Percentiles rank a stretch among this genome's conserved stretches.
Evolutionary conservation across 2,329 filamentous ascomycete species (phyloP).

Genomic region (Keithomyces neogunnii): DNA sequence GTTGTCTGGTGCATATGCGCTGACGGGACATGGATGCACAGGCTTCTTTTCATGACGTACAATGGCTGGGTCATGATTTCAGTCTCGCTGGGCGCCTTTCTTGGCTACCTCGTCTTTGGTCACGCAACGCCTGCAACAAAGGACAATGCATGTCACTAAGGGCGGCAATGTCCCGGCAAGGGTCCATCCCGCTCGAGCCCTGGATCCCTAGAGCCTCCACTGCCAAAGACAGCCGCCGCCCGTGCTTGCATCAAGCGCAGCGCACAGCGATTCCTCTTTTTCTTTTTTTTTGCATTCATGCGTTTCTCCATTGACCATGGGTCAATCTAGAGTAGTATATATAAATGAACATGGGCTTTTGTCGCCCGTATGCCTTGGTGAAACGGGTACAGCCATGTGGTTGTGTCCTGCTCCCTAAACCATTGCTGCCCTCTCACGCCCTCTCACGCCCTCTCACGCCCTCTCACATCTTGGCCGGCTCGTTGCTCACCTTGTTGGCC

Average conservation of each 20-base stretch:
- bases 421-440: no score
- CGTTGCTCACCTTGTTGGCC: slow-evolving; percentile 19
- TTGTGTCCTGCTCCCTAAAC: no score
- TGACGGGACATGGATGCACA: slow-evolving; percentile 25
- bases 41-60: slow-evolving; percentile 99
- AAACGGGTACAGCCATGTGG: background rate
- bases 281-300: no score
- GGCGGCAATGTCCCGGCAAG: background rate
- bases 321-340: no score
- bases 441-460: background rate
- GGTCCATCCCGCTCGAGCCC: no score
- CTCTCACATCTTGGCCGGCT: slow-evolving; percentile 25
- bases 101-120: slow-evolving; percentile 81
- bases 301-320: no score
- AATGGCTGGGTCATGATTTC: slow-evolving; percentile 97
- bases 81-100: slow-evolving; percentile 78
- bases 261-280: no score
- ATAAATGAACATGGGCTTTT: no score
- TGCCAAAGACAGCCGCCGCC: no score
- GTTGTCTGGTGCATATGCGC: background rate
- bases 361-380: background rate
- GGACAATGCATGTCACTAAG: slow-evolving; percentile 83
- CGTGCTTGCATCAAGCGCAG: no score
- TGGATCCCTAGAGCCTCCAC: no score
- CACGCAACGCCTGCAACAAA: slow-evolving; percentile 63